These are phyloP conservation scores for Nicotiana tomentosiformis DNA, from an alignment of 257 asterid genomes.

Conservation along the genomic window DNA sequence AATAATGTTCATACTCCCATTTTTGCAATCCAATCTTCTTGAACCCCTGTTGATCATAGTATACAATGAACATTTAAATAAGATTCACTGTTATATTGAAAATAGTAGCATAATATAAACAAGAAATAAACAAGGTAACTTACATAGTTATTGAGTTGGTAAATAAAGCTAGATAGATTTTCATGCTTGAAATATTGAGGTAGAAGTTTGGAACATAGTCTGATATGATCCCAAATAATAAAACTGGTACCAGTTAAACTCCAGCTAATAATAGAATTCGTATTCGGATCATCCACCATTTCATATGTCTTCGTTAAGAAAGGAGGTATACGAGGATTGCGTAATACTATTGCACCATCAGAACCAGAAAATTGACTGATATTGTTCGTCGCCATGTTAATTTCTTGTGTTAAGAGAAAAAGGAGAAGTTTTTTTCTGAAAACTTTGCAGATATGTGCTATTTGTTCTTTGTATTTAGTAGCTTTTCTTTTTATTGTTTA, in stretches of 20 bases:
- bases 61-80: neutral
- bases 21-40: slow-evolving; percentile 46
- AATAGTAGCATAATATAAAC: neutral
- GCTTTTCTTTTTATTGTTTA: neutral
- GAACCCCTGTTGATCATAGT: slow-evolving; percentile 38
- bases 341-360: neutral
- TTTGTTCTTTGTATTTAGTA: neutral
- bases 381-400: neutral
- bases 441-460: neutral
- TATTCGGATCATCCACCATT: slow-evolving; percentile 52
- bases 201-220: slow-evolving; percentile 35
- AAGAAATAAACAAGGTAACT: neutral
- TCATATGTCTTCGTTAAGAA: slow-evolving; percentile 42
- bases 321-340: slow-evolving; percentile 27
- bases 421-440: neutral
- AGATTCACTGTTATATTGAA: neutral
- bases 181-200: slow-evolving; percentile 47
- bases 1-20: slow-evolving; percentile 44
- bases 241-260: slow-evolving; percentile 36
- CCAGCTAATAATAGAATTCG: slow-evolving; percentile 46
- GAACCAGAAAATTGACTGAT: neutral
- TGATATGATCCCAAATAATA: slow-evolving; percentile 46
- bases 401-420: neutral
- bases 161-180: slow-evolving; percentile 53
- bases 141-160: slow-evolving; percentile 69